A percentile compares a stretch with the other conserved stretches of the same genome.
Conservation (phyloP, 805 yeast genomes). For the Yamadazyma akitaensis region DNA sequence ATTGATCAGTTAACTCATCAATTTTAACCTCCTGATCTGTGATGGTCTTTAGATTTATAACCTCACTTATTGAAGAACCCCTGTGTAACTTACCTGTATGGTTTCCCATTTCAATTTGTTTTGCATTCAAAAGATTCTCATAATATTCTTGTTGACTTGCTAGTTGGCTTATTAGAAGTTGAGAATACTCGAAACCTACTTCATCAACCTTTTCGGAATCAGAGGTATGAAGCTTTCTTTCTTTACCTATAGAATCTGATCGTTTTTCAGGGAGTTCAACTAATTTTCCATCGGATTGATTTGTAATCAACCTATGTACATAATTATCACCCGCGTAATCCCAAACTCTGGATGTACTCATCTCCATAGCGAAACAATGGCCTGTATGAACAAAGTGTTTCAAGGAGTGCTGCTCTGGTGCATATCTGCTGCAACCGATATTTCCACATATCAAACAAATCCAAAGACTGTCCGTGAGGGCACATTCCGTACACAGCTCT, state of each 20-base stretch:
- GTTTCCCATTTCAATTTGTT: conserved; percentile 7
- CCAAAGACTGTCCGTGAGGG: conserved; percentile 67
- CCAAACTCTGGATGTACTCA: conserved; percentile 84
- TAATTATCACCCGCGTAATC: conserved; percentile 90
- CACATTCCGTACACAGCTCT: conserved; percentile 54
- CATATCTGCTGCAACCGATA: conserved; percentile 87
- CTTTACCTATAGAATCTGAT: conserved; percentile 2
- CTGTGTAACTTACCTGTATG: conserved; percentile 17
- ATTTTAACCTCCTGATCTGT: conserved; percentile 27
- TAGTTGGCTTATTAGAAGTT: conserved; percentile 70
- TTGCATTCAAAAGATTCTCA: conserved; percentile 44
- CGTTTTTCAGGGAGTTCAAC: conserved; percentile 62
- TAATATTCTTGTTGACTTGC: conserved; percentile 85
- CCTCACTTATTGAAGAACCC: conserved; percentile 16
- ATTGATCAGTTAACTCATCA: conserved; percentile 23
- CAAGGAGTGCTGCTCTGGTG: conserved; percentile 77
- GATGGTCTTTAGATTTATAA: conserved; percentile 8
- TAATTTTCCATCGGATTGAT: conserved; percentile 83
- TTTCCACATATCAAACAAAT: conserved; percentile 87
- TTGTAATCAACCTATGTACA: conserved; percentile 81
- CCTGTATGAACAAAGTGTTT: conserved; percentile 73
- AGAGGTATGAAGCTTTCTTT: conserved; percentile 6
- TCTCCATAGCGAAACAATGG: conserved; percentile 91
- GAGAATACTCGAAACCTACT: conserved; percentile 75
- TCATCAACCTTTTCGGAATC: conserved; percentile 45